Evolutionary conservation across 495 filamentous ascomycete genomes (phyloP), one percentile per base, ranked within the genome.

Genomic region (Penicillium antarcticum): DNA sequence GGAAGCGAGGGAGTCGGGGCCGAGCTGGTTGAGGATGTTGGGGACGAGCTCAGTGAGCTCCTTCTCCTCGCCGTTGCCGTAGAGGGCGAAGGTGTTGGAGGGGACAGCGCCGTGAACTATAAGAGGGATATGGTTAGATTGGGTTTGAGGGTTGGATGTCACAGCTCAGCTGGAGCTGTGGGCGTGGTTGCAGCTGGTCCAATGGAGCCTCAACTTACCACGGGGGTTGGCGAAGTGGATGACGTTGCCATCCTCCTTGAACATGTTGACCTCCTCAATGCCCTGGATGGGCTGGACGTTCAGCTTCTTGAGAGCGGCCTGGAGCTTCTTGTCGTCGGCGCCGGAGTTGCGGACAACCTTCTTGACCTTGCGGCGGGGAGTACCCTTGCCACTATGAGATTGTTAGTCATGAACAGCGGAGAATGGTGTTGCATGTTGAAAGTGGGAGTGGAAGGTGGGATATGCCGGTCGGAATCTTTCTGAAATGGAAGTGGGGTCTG

Each of bases 221-320:
- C 96, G 97, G 45, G 94, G 94, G 57, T 88, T 88, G 64, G 89
- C 84, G 72, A 98, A 98, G 83, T 98, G 94, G 70, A 98, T 97
- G 72, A 98, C 94, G 74, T 98, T 98, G 63, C 94, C 94, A 66
- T 98, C 94, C 72, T 88, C 87, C 84, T 97, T 98, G 86, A 97
- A 97, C 95, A 97, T 98, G 84, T 98, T 98, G 68, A 98, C 94
- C 79, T 98, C 94, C 84, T 98, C 94, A 62, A 98, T 97, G 49
- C 87, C 89, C 80, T 96, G 92, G 77, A 98, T 96, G 65, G 94
- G 91, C 80, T 94, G 91, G 46, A 91, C 89, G 74, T 91, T 94
- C 73, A 96, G 83, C 83, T 96, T 96, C 86, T 95, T 96, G 34
- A 95, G 79, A 48, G 91, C 78, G 36, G 87, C 82, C 78, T 98